Conservation (phyloP, 1,284 basidiomycete genomes). For the Rhodotorula sp. region DNA sequence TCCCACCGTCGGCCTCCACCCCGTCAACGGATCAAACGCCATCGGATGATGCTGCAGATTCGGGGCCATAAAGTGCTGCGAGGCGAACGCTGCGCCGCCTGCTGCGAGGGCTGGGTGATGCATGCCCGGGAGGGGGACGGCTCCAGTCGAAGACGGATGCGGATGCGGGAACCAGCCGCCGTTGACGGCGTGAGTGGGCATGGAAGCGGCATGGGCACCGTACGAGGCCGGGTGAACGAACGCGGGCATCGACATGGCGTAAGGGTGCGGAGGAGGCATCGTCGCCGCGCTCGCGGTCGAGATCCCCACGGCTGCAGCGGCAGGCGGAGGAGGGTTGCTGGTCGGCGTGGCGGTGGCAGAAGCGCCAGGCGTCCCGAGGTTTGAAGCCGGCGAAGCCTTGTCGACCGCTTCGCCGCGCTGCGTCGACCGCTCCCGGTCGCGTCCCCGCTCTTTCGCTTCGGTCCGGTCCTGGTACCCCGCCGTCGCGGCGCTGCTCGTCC, state of each 20-base stretch:
- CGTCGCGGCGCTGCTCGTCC: conserved; percentile 15
- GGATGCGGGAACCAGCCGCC: conserved; percentile 18
- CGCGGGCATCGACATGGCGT: conserved; percentile 12
- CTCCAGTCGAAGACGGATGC: not conserved
- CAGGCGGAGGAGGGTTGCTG: not conserved
- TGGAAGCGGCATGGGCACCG: not conserved
- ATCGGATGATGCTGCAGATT: not conserved
- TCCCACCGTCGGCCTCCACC: conserved; percentile 14
- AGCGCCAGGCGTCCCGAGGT: not conserved
- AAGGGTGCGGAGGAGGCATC: not conserved
- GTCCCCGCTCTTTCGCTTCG: not conserved
- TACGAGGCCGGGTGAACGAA: conserved; percentile 7
- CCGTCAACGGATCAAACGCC: conserved; percentile 8
- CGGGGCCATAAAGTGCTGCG: not conserved
- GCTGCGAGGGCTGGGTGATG: not conserved
- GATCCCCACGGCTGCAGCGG: not conserved
- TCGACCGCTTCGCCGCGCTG: not conserved
- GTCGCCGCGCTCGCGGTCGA: not conserved
- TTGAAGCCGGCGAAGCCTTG: not conserved
- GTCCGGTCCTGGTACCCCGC: conserved; percentile 25
- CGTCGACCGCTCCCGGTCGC: not conserved
- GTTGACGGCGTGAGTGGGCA: not conserved
- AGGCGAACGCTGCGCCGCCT: not conserved
- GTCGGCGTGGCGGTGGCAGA: not conserved
- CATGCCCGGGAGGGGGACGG: not conserved